Base-by-base conservation (phyloP, 768 basidiomycete genomes). In the Rhizopogon vesiculosus region DNA sequence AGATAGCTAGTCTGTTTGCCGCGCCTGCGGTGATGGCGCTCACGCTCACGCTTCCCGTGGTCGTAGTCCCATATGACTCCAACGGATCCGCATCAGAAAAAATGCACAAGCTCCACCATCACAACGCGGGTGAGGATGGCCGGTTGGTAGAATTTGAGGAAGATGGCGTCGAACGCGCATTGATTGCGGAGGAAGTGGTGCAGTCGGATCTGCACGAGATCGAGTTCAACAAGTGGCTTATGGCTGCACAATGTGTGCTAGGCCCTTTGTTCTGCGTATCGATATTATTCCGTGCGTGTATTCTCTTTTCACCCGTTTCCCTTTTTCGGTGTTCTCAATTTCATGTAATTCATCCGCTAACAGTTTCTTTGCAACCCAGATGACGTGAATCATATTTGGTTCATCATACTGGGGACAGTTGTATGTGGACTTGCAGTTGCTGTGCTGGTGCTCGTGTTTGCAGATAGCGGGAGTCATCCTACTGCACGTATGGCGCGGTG, bases 41-140 rank as follows among this genome's bases (percentile, higher is more conserved):
- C 48, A 98, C 95, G 0, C 59, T 98, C 18, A 98, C 96, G 0
- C 74, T 98, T 9, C 94, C 94, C 4, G 95, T 99, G 12, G 92
- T 95, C 16, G 81, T 90, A 29, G 84, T 77, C 9, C 79, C 82
- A 3, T 84, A 84, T 61, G 66, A 71, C 6, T 42, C 3, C 3
- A 40, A 57, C 12, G 39, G 53, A 8, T 44, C 42, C 1, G 62
- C 59, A 16, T 62, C 64, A 12, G 69, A 71, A 55, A 70, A 70
- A 53, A 16, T 45, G 13, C 42, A 29, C 28, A 42, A 42, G 22
- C 55, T 22, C 19, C 57, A 55, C 7, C 63, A 74, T 2, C 60
- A 62, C 19, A 64, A 51, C 61, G 15, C 56, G 55, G n/a, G 65
- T 65, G 33, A 66, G 59, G 80, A 81, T 38, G 71, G 72, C 16